phyloP scores from a whole-genome alignment of 1,284 basidiomycete species.

The Cryptococcus floricola region DNA sequence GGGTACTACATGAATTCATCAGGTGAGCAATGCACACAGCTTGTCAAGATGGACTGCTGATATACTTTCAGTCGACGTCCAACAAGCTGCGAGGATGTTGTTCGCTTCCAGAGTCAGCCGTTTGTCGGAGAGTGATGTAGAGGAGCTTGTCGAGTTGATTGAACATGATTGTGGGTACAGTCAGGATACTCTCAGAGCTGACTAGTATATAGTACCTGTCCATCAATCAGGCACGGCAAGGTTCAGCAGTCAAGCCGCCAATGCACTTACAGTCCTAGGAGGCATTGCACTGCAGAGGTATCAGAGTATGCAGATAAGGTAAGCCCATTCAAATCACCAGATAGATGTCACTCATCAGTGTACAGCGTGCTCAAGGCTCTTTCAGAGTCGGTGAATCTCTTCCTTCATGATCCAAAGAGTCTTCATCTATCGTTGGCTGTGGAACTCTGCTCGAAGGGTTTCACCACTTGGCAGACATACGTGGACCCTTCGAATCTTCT shows the following conservation, averaged over 20 bases:
- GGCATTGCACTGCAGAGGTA: constrained; percentile 79
- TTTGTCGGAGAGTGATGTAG: constrained; percentile 64
- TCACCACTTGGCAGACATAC: constrained; percentile 90
- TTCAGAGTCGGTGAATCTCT: constrained; percentile 72
- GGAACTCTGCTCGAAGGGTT: constrained; percentile 84
- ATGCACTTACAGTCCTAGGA: constrained; percentile 74
- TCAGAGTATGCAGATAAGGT: constrained; percentile 69
- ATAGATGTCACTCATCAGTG: not conserved
- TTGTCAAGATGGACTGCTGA: not conserved
- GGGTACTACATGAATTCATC: constrained; percentile 68
- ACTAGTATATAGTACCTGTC: constrained; percentile 60
- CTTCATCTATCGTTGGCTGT: constrained; percentile 69
- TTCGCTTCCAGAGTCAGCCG: constrained; percentile 69
- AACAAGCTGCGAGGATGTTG: constrained; percentile 66
- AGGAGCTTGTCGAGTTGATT: constrained; percentile 52
- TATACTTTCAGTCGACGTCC: constrained; percentile 58
- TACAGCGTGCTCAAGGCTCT: constrained; percentile 75
- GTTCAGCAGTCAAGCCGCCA: constrained; percentile 58
- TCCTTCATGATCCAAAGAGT: constrained; percentile 67
- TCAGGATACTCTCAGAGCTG: not conserved
- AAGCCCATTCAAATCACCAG: constrained; percentile 13
- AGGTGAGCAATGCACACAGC: constrained; percentile 52
- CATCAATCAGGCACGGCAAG: constrained; percentile 58
- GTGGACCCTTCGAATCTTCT: constrained; percentile 87
- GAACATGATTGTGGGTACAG: constrained; percentile 22